Conservation (phyloP, 2,329 filamentous ascomycete species). For the Tetracladium maxilliforme region DNA sequence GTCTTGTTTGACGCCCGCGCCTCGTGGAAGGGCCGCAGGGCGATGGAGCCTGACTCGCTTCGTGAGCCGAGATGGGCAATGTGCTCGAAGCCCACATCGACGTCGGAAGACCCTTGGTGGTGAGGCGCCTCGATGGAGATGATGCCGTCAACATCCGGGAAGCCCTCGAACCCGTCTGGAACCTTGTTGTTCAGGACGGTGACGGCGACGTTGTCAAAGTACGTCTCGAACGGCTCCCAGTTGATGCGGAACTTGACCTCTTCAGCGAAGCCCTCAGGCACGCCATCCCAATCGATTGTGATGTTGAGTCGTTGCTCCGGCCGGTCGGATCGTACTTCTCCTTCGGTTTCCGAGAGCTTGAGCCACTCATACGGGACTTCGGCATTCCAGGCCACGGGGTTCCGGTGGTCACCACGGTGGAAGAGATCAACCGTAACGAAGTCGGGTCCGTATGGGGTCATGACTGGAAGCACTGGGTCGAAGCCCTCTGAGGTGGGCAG, state of each 20-base stretch:
- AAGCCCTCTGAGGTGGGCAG: too few relatives aligned
- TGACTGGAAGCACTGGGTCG: conserved; percentile 8
- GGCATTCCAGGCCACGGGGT: conserved; percentile 17
- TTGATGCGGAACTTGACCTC: conserved; percentile 14
- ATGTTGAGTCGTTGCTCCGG: conserved; percentile 20
- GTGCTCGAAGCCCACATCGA: conserved; percentile 8
- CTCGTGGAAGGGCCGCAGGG: too few relatives aligned
- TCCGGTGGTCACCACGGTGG: conserved; percentile 22
- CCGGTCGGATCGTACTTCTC: conserved; percentile 12
- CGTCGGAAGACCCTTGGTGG: conserved; percentile 7
- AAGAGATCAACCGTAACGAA: conserved; percentile 28
- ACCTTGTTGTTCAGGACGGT: conserved; percentile 18
- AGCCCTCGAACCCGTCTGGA: conserved; percentile 20
- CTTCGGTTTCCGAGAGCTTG: conserved; percentile 15
- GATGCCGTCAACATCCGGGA: conserved; percentile 21
- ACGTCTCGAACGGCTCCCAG: conserved; percentile 10
- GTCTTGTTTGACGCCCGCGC: too few relatives aligned
- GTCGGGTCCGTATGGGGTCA: conserved; percentile 7
- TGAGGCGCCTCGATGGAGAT: conserved; percentile 11
- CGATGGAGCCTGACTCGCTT: too few relatives aligned
- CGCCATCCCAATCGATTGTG: conserved; percentile 21
- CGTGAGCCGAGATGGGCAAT: too few relatives aligned
- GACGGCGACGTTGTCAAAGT: conserved; percentile 20
- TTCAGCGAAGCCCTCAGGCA: conserved; percentile 15
- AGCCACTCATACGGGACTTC: conserved; percentile 17